phyloP scores from a whole-genome alignment of 768 basidiomycete species.

The Lepiota subincarnata region DNA sequence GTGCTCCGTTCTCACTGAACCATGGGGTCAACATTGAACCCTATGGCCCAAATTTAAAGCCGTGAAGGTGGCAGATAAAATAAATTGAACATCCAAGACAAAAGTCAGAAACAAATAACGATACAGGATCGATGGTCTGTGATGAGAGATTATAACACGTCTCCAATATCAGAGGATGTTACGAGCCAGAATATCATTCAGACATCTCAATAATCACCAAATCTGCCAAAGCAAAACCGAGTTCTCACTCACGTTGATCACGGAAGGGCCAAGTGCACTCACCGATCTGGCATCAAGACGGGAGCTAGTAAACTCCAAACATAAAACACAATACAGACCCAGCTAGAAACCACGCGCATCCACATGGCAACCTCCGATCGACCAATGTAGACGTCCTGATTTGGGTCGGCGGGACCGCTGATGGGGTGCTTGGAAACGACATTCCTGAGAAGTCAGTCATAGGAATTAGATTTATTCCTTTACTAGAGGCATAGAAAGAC shows the following conservation, averaged over 20 bases:
- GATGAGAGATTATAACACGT: no score
- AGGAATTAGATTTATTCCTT: not conserved
- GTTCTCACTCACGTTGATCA: not conserved
- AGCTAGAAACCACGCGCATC: slow-evolving; percentile 96
- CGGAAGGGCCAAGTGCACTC: slow-evolving; percentile 22
- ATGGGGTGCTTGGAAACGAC: slow-evolving; percentile 58
- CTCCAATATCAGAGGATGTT: no score
- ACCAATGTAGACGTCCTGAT: slow-evolving; percentile 84
- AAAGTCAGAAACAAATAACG: no score
- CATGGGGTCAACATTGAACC: no score
- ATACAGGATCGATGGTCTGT: no score
- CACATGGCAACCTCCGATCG: slow-evolving; percentile 97
- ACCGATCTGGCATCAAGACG: slow-evolving; percentile 88
- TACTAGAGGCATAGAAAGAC: slow-evolving; percentile 19
- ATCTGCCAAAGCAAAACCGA: no score
- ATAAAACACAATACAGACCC: slow-evolving; percentile 87
- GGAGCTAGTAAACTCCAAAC: slow-evolving; percentile 88
- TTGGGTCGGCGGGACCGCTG: slow-evolving; percentile 43
- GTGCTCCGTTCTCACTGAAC: no score
- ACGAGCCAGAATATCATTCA: no score
- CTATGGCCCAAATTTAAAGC: no score
- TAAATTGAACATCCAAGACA: no score
- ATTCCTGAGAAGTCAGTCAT: slow-evolving; percentile 49
- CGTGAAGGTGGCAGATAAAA: no score
- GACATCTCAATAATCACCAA: no score